A percentile compares a stretch with the other conserved stretches of the same genome.
Conservation (phyloP, 2,329 filamentous ascomycete genomes). For the Colletotrichum sp. region DNA sequence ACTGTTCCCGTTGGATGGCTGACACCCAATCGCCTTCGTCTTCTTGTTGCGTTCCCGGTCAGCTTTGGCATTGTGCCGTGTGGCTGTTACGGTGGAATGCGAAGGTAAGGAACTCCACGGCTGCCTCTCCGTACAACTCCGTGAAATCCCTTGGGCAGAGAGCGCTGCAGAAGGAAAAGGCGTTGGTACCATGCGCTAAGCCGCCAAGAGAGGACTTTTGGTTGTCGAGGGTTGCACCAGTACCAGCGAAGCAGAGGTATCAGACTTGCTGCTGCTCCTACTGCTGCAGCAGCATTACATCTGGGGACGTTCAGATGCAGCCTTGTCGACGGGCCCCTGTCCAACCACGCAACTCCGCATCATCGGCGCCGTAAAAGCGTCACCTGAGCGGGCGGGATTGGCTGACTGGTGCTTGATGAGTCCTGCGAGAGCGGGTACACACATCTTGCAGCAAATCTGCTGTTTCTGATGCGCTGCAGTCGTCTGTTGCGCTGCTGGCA, state of each 20-base stretch:
- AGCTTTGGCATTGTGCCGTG: background rate
- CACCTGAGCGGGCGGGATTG: slow-evolving; percentile 20
- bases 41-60: background rate
- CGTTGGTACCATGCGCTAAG: background rate
- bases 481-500: background rate
- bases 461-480: slow-evolving; percentile 15
- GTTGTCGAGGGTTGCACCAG: background rate
- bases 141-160: background rate
- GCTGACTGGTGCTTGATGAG: slow-evolving; percentile 3
- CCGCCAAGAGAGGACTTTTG: slow-evolving; percentile 2
- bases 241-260: background rate
- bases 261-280: slow-evolving; percentile 1
- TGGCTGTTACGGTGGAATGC: background rate
- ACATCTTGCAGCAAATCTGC: slow-evolving; percentile 21
- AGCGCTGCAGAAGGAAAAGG: background rate
- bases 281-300: slow-evolving; percentile 12
- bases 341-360: slow-evolving; percentile 21
- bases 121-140: background rate
- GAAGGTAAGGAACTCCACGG: background rate
- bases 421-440: slow-evolving; percentile 21
- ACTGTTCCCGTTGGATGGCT: background rate
- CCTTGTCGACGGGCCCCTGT: slow-evolving; percentile 15
- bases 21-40: background rate
- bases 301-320: slow-evolving; percentile 17
- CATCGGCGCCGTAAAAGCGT: slow-evolving; percentile 14